Base-by-base conservation (phyloP, 192 early-diverging fungal genomes). In the Entomortierella parvispora region DNA sequence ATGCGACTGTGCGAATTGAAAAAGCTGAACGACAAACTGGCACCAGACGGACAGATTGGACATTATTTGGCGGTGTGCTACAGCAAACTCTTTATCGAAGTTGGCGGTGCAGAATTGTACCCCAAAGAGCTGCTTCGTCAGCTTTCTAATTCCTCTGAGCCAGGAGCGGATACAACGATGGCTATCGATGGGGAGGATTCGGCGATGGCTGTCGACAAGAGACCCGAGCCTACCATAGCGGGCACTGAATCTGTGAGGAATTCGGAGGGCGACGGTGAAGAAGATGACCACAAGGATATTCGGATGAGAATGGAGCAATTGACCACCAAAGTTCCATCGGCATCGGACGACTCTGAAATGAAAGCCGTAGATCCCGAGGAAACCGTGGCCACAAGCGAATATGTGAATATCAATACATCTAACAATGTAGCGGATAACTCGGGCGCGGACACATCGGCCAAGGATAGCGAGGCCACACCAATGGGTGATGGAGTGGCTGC, bases 11-110 rank as follows among this genome's bases (percentile, higher is more conserved):
- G 60, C 25, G 74, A 77, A 33, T 28, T 77, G 34, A 77, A 77
- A 32, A 77, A 77, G 32, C 37, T 77, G 60, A 77, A 77, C 42
- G 74, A 77, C 23, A 77, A 63, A 25, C 68, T 77, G 74, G 74
- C 65, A 11, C 50, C 74, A 2, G 74, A 77, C 26, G 74, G 74
- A 28, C 65, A 77, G 61, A 77, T 77, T 44, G 47, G 60, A 5
- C 74, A 66, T 10, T 48, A 68, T 3, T 52, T 77, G 46, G 65
- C 74, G 1, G 66, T 77, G 15, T 77, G 74, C 28, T 77, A 77
- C 17, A 68, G 65, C 55, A 77, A 77, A 42, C 26, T 77, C 3
- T 77, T 77, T 47, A 67, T 77, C 23, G 65, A 77, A 31, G 74
- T 68, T 18, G 74, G 74, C n/a, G 74, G 74, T 8, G 52, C 66